Evolutionary conservation across 2,329 filamentous ascomycete species (phyloP), one percentile per base, ranked within the genome.

Genomic region (Rutstroemia sydowiana): DNA sequence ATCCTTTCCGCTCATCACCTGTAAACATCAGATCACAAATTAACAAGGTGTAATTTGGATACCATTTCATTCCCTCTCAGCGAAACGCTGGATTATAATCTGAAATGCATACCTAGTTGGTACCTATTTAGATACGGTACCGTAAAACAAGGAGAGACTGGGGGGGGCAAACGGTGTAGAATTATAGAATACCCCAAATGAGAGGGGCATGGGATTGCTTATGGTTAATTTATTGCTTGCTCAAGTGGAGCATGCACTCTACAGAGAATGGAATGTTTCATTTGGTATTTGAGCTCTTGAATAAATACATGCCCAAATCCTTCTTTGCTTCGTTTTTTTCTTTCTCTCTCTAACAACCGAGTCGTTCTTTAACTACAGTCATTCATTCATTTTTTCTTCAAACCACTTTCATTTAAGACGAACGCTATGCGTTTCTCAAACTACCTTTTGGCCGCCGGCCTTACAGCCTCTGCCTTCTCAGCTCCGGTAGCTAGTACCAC

Each of bases 361-460:
- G 37, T 41, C 18, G 11, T 28, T 37, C 23, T 36, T 32, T 39
- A 45, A 3, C 48, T 46, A 43, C 40, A 37, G 43, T 30, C 45
- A 28, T 23, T 46, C 21, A 28, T 47, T 44, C 40, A 45, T 39
- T 39, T 23, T 32, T 18, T 39, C n/a, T 45, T 18, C 11, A 21
- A 51, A 13, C 39, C 32, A 6, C 16, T 11, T 32, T 44, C 40
- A 45, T 46, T 51, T 31, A 45, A 20, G 13, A 8, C 32, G 16
- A 18, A 18, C 48, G 42, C 42, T 30, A 51, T 51, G 48, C 48
- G 41, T 51, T 51, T 51, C 16, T 39, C 48, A 30, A 51, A 46
- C 32, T 46, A 31, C 14, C 10, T 51, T 31, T 31, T 46, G 48
- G 48, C 41, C 10, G 48, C 41, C 46, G 48, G 48, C 41, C 48